Conservation (phyloP, 306 rosid species). For the Cucumis hystrix region DNA sequence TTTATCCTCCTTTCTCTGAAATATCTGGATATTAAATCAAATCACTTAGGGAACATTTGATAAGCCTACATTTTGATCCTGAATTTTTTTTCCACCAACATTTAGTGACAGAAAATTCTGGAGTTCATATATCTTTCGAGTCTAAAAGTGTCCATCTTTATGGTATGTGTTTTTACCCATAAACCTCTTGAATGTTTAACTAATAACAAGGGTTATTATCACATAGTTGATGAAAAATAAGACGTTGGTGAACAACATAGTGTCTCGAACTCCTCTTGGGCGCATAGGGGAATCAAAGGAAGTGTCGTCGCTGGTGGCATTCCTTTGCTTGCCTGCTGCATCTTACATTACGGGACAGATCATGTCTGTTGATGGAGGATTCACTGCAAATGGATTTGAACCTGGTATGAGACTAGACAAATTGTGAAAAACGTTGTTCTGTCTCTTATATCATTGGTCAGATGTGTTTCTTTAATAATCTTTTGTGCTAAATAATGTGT, state of each 20-base stretch:
- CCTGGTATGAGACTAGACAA: constrained; percentile 16
- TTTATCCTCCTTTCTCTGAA: neutral
- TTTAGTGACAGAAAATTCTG: neutral
- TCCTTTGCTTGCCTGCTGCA: constrained; percentile 77
- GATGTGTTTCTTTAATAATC: neutral
- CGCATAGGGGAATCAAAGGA: constrained; percentile 67
- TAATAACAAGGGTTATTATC: neutral
- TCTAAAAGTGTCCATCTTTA: neutral
- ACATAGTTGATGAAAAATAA: constrained; percentile 37
- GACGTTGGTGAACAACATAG: constrained; percentile 23
- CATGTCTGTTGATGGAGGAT: constrained; percentile 69
- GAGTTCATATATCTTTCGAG: neutral
- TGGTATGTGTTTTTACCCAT: neutral
- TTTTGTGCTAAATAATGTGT: neutral
- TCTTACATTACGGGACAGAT: constrained; percentile 78
- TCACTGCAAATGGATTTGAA: constrained; percentile 47
- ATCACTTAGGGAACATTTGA: neutral
- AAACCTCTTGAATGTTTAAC: neutral
- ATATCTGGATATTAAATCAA: neutral
- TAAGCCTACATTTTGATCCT: neutral
- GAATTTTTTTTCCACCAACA: neutral
- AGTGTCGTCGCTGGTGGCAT: constrained; percentile 72
- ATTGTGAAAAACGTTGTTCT: neutral
- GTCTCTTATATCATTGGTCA: neutral
- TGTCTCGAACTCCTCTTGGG: constrained; percentile 40